phyloP scores from a whole-genome alignment of 805 yeast species.

The Schizosaccharomyces pombe region DNA sequence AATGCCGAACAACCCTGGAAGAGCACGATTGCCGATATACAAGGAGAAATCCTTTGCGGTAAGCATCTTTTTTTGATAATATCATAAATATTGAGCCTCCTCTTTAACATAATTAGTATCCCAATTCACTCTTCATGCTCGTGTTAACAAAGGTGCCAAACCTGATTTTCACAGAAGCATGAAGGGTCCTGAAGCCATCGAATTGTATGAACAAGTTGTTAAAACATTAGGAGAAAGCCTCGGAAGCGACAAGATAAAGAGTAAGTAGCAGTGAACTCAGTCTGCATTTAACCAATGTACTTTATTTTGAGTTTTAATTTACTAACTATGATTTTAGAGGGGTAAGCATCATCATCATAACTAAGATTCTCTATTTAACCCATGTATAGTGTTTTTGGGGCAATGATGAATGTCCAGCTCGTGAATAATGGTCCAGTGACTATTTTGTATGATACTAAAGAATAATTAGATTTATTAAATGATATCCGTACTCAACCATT shows the following conservation, averaged over 20 bases:
- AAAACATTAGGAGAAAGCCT: conserved; percentile 24
- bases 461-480: not conserved
- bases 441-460: conserved; percentile 47
- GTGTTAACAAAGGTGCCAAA: conserved; percentile 70
- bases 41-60: conserved; percentile 51
- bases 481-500: no score
- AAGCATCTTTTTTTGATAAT: conserved; percentile 8
- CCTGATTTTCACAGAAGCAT: conserved; percentile 86
- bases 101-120: conserved; percentile 22
- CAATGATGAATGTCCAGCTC: conserved; percentile 83
- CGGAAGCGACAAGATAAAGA: conserved; percentile 11
- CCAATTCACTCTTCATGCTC: conserved; percentile 77
- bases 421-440: conserved; percentile 91
- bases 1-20: conserved; percentile 40
- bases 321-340: conserved; percentile 21
- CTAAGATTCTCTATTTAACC: conserved; percentile 25
- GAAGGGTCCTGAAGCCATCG: conserved; percentile 29
- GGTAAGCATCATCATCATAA: conserved; percentile 7
- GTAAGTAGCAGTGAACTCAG: no score
- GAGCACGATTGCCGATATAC: conserved; percentile 34
- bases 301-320: no score
- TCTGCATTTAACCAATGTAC: not conserved
- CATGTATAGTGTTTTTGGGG: conserved; percentile 57
- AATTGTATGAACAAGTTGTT: conserved; percentile 24
- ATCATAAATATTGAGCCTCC: not conserved